Conservation (phyloP, 1,139 yeast species). For the Sugiyamaella pinicola region DNA sequence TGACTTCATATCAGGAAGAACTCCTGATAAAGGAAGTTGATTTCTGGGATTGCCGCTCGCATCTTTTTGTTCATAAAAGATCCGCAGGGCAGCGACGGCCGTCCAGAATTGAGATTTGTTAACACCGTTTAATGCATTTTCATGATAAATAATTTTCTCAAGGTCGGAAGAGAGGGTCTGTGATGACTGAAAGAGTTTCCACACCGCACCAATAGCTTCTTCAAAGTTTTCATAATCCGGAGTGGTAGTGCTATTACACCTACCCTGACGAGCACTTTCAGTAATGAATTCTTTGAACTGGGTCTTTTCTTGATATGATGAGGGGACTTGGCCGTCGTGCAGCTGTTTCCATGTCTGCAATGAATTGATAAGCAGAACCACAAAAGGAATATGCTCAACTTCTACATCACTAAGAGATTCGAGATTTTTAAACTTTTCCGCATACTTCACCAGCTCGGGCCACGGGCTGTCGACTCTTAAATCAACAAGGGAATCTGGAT, state of each 20-base stretch:
- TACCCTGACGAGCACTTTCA: not conserved
- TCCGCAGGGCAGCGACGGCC: conserved; percentile 56
- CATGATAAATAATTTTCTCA: conserved; percentile 34
- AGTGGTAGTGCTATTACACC: conserved; percentile 14
- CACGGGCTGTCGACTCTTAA: conserved; percentile 75
- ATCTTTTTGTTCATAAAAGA: conserved; percentile 45
- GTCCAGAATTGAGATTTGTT: conserved; percentile 56
- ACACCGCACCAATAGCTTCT: conserved; percentile 67
- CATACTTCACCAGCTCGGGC: conserved; percentile 62
- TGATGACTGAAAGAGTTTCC: conserved; percentile 48
- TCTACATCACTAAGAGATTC: conserved; percentile 47
- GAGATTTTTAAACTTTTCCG: conserved; percentile 53
- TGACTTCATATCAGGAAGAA: conserved; percentile 87
- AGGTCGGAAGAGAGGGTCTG: conserved; percentile 43
- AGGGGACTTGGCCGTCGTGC: conserved; percentile 46
- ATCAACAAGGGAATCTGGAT: conserved; percentile 66
- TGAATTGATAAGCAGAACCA: conserved; percentile 64
- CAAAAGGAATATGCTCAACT: conserved; percentile 73
- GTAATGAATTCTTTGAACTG: conserved; percentile 46
- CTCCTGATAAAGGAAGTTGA: conserved; percentile 71
- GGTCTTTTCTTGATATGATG: conserved; percentile 50
- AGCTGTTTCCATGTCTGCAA: conserved; percentile 48
- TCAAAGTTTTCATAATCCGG: conserved; percentile 61
- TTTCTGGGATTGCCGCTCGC: conserved; percentile 25
- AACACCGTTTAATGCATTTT: not conserved